Conservation (phyloP, 768 basidiomycete species). For the Termitomyces sp. region DNA sequence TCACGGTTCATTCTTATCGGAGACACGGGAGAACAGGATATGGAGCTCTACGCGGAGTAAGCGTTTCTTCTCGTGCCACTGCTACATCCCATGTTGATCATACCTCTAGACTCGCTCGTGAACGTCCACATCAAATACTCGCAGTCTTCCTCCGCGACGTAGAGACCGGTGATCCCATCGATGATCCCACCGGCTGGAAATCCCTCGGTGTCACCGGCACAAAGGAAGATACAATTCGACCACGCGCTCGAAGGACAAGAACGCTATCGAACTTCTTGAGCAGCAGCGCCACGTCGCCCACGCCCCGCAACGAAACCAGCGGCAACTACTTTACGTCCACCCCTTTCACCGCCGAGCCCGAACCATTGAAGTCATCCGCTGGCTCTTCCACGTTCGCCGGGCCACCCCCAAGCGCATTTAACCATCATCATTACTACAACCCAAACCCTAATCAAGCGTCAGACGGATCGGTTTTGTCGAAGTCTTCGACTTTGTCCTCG, state of each 20-base stretch:
- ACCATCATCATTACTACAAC: background rate
- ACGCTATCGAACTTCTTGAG: slow-evolving; percentile 13
- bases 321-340: slow-evolving; percentile 22
- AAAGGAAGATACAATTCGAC: slow-evolving; percentile 10
- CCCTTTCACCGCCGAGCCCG: slow-evolving; percentile 23
- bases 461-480: slow-evolving; percentile 10
- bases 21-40: slow-evolving; percentile 92
- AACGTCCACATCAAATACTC: slow-evolving; percentile 66
- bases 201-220: slow-evolving; percentile 29
- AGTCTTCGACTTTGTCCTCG: slow-evolving; percentile 12
- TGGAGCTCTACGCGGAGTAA: slow-evolving; percentile 84
- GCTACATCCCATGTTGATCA: background rate
- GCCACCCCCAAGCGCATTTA: slow-evolving; percentile 2
- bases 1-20: slow-evolving; percentile 84
- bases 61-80: slow-evolving; percentile 13
- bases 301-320: background rate
- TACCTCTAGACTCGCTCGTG: slow-evolving; percentile 52
- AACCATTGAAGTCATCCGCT: slow-evolving; percentile 11
- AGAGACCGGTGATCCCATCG: slow-evolving; percentile 40
- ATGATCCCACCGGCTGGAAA: slow-evolving; percentile 64
- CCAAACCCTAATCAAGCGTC: background rate
- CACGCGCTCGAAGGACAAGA: slow-evolving; percentile 13
- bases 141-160: slow-evolving; percentile 87
- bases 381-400: background rate
- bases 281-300: background rate